Base-by-base conservation (phyloP, 257 asterid genomes). In the Fraxinus anomala region DNA sequence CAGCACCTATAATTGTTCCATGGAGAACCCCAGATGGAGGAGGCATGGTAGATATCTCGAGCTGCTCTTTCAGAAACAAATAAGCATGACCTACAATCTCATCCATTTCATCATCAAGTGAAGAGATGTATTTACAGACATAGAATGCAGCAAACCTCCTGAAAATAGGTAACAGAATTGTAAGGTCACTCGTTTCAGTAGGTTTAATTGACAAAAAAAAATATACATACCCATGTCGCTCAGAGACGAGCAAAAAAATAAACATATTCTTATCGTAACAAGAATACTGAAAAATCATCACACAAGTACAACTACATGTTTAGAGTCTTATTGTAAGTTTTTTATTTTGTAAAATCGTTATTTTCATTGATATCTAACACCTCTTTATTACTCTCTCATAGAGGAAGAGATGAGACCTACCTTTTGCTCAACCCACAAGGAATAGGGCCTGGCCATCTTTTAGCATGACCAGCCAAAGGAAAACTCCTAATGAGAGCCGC, bases 61-160 rank as follows among this genome's bases (percentile, higher is more conserved):
- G 93, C 87, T 92, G 97, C 90, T 92, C 97, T 81, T 87, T 92
- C 59, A 92, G 92, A 79, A 79, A 92, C 85, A 92, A 86, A 86
- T 87, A 92, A 17, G 89, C 70, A 70, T 92, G 97, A n/a, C 97
- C 97, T 36, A 88, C 91, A 75, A 92, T 87, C 89, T 92, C 96
- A 76, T 91, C 87, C 42, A 87, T 80, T 73, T 92, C 92, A 68
- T 88, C 91, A 74, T 85, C 89, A 16, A 75, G 70, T 5, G 87
- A 80, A 70, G 85, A 82, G 31, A 92, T 82, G 28, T 83, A 85
- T 79, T 85, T 92, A 80, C 91, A 83, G 81, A 70, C 65, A 75
- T 80, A 83, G 56, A 92, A 76, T 23, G 97, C 94, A 80, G 87
- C 85, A 86, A 86, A 90, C 81, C 97, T 90, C 96, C 96, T 90